A percentile compares a stretch with the other conserved stretches of the same genome.
phyloP scores from a whole-genome alignment of 148 eudicot species.

The Arctostaphylos glauca region DNA sequence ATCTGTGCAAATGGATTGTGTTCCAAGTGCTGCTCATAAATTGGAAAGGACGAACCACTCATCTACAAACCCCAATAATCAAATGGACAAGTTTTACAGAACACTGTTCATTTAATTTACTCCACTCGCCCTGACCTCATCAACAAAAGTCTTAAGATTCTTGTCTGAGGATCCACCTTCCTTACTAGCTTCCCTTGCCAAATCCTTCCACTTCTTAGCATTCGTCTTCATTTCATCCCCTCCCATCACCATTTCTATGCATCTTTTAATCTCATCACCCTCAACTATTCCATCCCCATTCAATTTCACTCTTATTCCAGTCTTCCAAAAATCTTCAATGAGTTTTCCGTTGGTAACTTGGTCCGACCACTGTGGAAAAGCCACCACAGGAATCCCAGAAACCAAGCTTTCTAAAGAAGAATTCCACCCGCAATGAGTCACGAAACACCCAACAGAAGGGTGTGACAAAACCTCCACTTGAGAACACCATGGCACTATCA shows the following conservation, averaged over 20 bases:
- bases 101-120: not conserved
- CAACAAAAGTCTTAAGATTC: too few relatives aligned
- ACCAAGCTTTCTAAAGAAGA: slow-evolving; percentile 29
- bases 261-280: not conserved
- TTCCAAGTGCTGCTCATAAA: too few relatives aligned
- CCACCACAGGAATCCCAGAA: slow-evolving; percentile 20
- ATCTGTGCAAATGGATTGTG: too few relatives aligned
- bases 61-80: not conserved
- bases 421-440: slow-evolving; percentile 42
- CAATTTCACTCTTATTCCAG: not conserved
- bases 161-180: not conserved
- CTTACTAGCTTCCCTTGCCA: not conserved
- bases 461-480: slow-evolving; percentile 37
- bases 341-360: slow-evolving; percentile 25
- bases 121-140: not conserved
- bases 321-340: slow-evolving; percentile 19
- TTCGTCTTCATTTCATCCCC: not conserved
- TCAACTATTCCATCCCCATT: not conserved
- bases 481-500: slow-evolving; percentile 37
- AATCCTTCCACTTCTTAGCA: slow-evolving; percentile 1
- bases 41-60: not conserved
- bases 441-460: slow-evolving; percentile 25
- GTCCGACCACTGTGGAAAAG: slow-evolving; percentile 5
- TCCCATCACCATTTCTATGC: not conserved
- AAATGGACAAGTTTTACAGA: not conserved